These are phyloP conservation scores for Phalaenopsis hybrid DNA, from an alignment of 116 monocot genomes.

Conservation along the genomic window DNA sequence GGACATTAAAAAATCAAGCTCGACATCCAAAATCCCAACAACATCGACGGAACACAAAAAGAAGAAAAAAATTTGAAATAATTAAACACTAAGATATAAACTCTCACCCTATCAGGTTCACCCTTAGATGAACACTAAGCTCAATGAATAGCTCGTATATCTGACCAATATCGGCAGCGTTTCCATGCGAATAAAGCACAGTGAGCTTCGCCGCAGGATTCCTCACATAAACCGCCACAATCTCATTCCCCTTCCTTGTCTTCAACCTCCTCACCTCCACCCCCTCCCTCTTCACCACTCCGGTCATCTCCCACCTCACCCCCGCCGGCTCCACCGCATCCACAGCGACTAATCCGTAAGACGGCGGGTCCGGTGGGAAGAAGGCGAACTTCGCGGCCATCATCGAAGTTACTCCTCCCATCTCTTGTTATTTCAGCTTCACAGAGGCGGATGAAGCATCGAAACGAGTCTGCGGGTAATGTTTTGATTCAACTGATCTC, in stretches of 20 bases:
- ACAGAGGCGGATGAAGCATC: neutral
- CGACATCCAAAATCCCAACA: neutral
- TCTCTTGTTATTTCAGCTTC: constrained; percentile 3
- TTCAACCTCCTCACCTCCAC: constrained; percentile 24
- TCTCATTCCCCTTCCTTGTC: constrained; percentile 23
- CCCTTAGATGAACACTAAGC: constrained; percentile 42
- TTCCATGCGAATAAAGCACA: constrained; percentile 57
- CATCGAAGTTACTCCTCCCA: constrained; percentile 45
- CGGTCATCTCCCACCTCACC: constrained; percentile 21
- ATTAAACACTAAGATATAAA: neutral
- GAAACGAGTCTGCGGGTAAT: neutral
- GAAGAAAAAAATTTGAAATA: neutral
- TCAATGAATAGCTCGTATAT: constrained; percentile 46
- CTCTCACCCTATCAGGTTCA: constrained; percentile 47
- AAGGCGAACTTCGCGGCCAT: constrained; percentile 60
- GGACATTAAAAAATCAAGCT: neutral
- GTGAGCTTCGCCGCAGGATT: constrained; percentile 42
- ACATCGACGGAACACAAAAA: constrained; percentile 1
- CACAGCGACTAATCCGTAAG: constrained; percentile 26
- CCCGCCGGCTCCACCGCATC: constrained; percentile 19
- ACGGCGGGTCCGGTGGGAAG: constrained; percentile 52
- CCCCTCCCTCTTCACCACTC: constrained; percentile 19
- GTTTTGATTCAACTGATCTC: neutral
- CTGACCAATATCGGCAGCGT: constrained; percentile 55
- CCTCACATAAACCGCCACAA: constrained; percentile 37